A percentile compares a stretch with the other conserved stretches of the same genome.
phyloP scores from a whole-genome alignment of 192 early-diverging fungal genomes.

The Glomus cerebriforme region DNA sequence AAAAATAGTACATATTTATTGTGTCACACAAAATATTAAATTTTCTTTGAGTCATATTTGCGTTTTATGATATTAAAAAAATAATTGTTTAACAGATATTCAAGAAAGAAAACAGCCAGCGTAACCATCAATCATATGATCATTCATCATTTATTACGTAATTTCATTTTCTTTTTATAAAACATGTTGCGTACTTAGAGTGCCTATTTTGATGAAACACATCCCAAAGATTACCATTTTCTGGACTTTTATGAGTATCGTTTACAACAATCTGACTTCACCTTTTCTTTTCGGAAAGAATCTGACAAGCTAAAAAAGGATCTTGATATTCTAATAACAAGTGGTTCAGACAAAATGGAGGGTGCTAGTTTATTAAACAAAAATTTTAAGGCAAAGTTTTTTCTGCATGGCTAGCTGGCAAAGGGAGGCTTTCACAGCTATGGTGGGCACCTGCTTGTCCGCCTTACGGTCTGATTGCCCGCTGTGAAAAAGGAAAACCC shows the following conservation, averaged over 20 bases:
- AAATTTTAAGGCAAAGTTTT: slow-evolving; percentile 34
- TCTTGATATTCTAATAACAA: slow-evolving; percentile 16
- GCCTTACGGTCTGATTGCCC: slow-evolving; percentile 34
- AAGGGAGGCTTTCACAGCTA: slow-evolving; percentile 33
- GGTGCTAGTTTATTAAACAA: slow-evolving; percentile 3
- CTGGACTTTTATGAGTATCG: slow-evolving; percentile 35
- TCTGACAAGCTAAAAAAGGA: slow-evolving; percentile 32
- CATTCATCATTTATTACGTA: too few relatives aligned
- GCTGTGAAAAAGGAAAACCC: slow-evolving; percentile 35
- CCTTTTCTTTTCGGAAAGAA: slow-evolving; percentile 31
- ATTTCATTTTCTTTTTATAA: too few relatives aligned
- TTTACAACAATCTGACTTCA: slow-evolving; percentile 32
- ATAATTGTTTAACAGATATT: too few relatives aligned
- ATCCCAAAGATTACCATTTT: slow-evolving; percentile 34
- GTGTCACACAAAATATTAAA: too few relatives aligned
- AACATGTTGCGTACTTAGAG: slow-evolving; percentile 13
- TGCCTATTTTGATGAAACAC: slow-evolving; percentile 33
- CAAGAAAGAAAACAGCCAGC: too few relatives aligned
- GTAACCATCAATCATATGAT: too few relatives aligned
- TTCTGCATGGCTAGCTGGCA: slow-evolving; percentile 30
- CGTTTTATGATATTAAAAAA: too few relatives aligned
- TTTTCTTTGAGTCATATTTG: too few relatives aligned
- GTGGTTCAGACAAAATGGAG: slow-evolving; percentile 19
- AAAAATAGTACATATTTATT: too few relatives aligned
- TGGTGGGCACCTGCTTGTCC: slow-evolving; percentile 31